Base-by-base conservation (phyloP, 805 yeast genomes). In the Cyberlindnera mycetangii region DNA sequence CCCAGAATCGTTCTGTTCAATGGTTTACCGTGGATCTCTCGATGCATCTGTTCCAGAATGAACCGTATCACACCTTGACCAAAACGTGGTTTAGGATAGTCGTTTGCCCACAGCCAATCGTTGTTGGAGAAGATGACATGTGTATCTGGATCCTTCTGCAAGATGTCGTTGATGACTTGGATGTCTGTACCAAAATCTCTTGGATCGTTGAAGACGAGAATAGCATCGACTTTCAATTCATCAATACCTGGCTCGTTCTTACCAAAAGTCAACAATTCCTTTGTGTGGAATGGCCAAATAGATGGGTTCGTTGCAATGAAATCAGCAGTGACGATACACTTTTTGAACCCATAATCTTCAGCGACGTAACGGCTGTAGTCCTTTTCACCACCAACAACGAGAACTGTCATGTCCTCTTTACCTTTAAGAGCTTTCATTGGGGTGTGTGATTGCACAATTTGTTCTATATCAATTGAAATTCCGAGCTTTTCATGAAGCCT, bases 61-160 rank as follows among this genome's bases (percentile, higher is more conserved):
- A 78, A 74, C 49, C 92, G 71, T 56, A 86, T 83, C 2, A 92
- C 95, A 20, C 97, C 97, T 66, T 89, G 96, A 7, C 97, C 97
- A 58, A 88, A 85, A 44, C 97, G 73, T 18, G 95, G 88, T 43
- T 83, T 65, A 14, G 61, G 65, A 62, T 83, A 90, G 56, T 83
- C 89, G 58, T 86, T 89, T 15, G 96, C 87, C 96, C 96, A 90
- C 27, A 85, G 58, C 57, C 87, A 76, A 64, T 90, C 97, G 58
- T 85, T 78, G 64, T 88, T 89, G 34, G 92, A 83, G 65, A 87
- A 89, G 49, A 79, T 76, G 16, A 86, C 81, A 3, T 93, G 95
- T 2, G 85, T 70, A 2, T 78, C 66, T 34, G 88, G 90, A 11
- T 63, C 62, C 16, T 89, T 80, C 49, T 79, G 78, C 42, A 89